Conservation (phyloP, 371 early-diverging fungal species). For the Mucor ambiguus region DNA sequence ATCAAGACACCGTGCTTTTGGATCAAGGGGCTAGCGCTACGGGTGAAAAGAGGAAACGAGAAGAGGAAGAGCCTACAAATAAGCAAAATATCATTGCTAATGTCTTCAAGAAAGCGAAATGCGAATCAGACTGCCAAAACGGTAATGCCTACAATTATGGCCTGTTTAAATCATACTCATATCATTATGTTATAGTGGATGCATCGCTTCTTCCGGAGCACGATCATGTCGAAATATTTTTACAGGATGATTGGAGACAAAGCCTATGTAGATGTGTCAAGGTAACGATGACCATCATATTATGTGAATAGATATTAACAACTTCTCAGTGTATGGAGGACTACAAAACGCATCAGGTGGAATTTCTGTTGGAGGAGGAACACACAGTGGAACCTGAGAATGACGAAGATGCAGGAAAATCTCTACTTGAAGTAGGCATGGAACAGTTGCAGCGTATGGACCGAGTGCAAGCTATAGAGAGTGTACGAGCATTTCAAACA, state of each 20-base stretch:
- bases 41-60: slow-evolving; percentile 18
- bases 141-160: slow-evolving; percentile 2
- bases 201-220: slow-evolving; percentile 14
- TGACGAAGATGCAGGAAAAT: slow-evolving; percentile 61
- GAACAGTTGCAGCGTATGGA: slow-evolving; percentile 72
- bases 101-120: slow-evolving; percentile 10
- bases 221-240: slow-evolving; percentile 46
- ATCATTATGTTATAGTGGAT: slow-evolving; percentile 10
- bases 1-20: neutral
- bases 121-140: slow-evolving; percentile 9
- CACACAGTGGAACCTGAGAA: slow-evolving; percentile 49
- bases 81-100: slow-evolving; percentile 4
- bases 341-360: slow-evolving; percentile 25
- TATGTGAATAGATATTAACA: neutral
- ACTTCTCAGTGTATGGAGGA: slow-evolving; percentile 23
- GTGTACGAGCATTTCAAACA: slow-evolving; percentile 57
- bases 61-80: slow-evolving; percentile 1
- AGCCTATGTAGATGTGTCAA: slow-evolving; percentile 45
- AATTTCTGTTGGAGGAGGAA: slow-evolving; percentile 42
- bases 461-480: slow-evolving; percentile 74
- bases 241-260: slow-evolving; percentile 55
- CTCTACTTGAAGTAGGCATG: slow-evolving; percentile 79
- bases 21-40: neutral
- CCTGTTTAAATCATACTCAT: neutral
- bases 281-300: slow-evolving; percentile 15